phyloP scores from a whole-genome alignment of 768 basidiomycete species.

The Filobasidium wieringae region DNA sequence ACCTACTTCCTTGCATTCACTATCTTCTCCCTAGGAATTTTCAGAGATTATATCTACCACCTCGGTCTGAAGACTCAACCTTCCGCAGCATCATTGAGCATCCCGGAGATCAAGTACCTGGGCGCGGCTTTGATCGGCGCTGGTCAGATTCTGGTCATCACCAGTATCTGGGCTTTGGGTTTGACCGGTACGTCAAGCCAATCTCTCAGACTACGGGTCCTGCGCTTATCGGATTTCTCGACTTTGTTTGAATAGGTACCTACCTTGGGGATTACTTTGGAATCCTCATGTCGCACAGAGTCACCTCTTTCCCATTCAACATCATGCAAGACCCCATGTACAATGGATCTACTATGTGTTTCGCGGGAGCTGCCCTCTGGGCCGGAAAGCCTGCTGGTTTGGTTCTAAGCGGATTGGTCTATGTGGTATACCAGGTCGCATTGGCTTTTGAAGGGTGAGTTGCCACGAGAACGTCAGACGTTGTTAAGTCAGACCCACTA shows the following conservation, averaged over 20 bases:
- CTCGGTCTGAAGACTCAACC: conserved; percentile 69
- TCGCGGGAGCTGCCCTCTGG: conserved; percentile 77
- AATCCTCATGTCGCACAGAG: conserved; percentile 58
- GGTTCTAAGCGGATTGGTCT: conserved; percentile 66
- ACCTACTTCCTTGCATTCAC: conserved; percentile 75
- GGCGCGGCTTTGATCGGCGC: conserved; percentile 49
- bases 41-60: conserved; percentile 78
- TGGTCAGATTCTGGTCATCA: conserved; percentile 76
- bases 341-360: conserved; percentile 83
- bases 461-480: neutral
- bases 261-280: conserved; percentile 51
- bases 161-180: conserved; percentile 80
- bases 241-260: conserved; percentile 44
- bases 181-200: conserved; percentile 49
- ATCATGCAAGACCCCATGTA: conserved; percentile 92
- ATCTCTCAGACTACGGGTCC: neutral
- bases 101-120: conserved; percentile 49
- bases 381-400: conserved; percentile 56
- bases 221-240: neutral
- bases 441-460: conserved; percentile 80
- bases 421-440: conserved; percentile 70
- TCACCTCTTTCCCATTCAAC: conserved; percentile 96
- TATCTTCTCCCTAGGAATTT: conserved; percentile 73
- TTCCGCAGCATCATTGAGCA: conserved; percentile 51
- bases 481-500: too few relatives aligned